A percentile compares a stretch with the other conserved stretches of the same genome.
These are phyloP conservation scores for Metschnikowia corniflorae DNA, from an alignment of 805 yeast species.

Conservation along the genomic window DNA sequence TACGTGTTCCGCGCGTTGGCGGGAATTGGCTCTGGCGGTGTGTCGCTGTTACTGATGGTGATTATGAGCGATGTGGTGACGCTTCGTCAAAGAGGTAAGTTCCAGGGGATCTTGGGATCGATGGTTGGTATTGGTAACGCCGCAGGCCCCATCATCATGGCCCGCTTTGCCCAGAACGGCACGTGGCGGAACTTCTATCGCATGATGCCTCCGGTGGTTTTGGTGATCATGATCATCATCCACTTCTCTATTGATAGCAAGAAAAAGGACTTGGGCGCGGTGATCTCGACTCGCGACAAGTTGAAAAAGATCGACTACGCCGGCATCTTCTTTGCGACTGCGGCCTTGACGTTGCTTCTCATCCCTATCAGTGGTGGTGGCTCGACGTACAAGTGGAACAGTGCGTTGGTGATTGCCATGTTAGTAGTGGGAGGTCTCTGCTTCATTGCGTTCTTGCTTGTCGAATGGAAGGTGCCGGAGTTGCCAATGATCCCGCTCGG, in stretches of 20 bases:
- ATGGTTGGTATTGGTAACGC: slow-evolving; percentile 51
- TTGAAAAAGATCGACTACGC: slow-evolving; percentile 48
- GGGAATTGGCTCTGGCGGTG: slow-evolving; percentile 60
- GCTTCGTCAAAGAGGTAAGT: slow-evolving; percentile 49
- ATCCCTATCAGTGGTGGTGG: slow-evolving; percentile 67
- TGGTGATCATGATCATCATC: slow-evolving; percentile 28
- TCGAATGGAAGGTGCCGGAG: slow-evolving; percentile 47
- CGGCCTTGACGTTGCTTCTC: slow-evolving; percentile 46
- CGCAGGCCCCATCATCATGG: slow-evolving; percentile 55
- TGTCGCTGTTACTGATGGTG: slow-evolving; percentile 48
- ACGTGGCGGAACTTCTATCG: slow-evolving; percentile 56
- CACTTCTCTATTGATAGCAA: slow-evolving; percentile 34
- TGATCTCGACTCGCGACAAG: slow-evolving; percentile 32
- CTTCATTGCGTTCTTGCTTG: slow-evolving; percentile 41
- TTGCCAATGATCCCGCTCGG: slow-evolving; percentile 55
- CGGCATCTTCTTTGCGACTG: slow-evolving; percentile 49
- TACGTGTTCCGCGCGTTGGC: slow-evolving; percentile 51
- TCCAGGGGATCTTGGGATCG: slow-evolving; percentile 51
- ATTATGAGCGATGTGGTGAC: slow-evolving; percentile 56
- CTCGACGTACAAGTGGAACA: slow-evolving; percentile 52
- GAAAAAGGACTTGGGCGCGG: slow-evolving; percentile 23
- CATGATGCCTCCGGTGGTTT: slow-evolving; percentile 41
- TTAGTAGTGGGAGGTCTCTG: slow-evolving; percentile 33
- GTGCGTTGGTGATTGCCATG: slow-evolving; percentile 32
- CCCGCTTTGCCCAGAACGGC: slow-evolving; percentile 42